Percentiles rank a stretch among this genome's conserved stretches.
phyloP scores from a whole-genome alignment of 331 rosid genomes.

The Pyrus hybrid region DNA sequence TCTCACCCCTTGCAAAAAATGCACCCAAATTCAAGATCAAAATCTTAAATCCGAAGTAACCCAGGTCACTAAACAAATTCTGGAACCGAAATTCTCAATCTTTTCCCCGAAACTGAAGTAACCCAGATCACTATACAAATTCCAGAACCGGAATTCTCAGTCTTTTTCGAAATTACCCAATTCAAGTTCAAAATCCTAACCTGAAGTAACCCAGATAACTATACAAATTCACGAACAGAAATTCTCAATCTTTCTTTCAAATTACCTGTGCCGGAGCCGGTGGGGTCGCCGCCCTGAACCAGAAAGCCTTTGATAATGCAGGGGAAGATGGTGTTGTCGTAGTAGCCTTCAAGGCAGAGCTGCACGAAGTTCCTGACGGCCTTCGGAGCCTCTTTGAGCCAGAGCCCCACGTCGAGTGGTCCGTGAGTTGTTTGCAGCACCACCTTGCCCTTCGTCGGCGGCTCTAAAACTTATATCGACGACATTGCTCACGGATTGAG shows the following conservation, averaged over 20 bases:
- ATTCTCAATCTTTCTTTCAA: neutral
- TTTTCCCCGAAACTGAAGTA: neutral
- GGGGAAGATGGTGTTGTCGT: slow-evolving; percentile 72
- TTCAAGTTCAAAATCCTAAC: no score
- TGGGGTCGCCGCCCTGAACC: slow-evolving; percentile 85
- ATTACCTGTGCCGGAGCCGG: slow-evolving; percentile 78
- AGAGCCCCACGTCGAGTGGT: slow-evolving; percentile 81
- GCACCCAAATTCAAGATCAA: neutral
- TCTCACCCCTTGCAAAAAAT: slow-evolving; percentile 57
- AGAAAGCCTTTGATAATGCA: slow-evolving; percentile 81
- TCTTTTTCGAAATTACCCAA: neutral
- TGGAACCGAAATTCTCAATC: no score
- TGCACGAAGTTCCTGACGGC: slow-evolving; percentile 92
- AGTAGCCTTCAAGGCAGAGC: slow-evolving; percentile 91
- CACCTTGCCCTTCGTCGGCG: slow-evolving; percentile 95
- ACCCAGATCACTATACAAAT: neutral
- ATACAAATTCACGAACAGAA: neutral
- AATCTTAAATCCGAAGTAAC: neutral
- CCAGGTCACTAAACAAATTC: neutral
- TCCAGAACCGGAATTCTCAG: neutral
- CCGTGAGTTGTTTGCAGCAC: slow-evolving; percentile 76
- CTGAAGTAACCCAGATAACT: neutral
- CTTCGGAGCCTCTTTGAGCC: slow-evolving; percentile 97
- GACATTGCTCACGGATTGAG: slow-evolving; percentile 40
- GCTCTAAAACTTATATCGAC: slow-evolving; percentile 84